A percentile compares a stretch with the other conserved stretches of the same genome.
These are phyloP conservation scores for Scleromitrula shiraiana DNA, from an alignment of 2,329 filamentous ascomycete genomes.

Conservation along the genomic window DNA sequence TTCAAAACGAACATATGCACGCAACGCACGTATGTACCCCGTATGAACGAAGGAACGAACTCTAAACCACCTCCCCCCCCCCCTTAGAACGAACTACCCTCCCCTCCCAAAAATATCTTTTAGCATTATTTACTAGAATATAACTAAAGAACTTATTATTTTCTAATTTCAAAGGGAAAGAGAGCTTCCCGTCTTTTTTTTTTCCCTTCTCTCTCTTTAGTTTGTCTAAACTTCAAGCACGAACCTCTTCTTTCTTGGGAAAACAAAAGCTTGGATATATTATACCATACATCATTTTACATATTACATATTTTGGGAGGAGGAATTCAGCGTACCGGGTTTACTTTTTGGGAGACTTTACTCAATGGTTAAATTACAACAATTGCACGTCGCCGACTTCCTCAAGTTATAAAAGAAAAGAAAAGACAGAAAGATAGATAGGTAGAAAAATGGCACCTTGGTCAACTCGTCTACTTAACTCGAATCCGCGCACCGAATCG, in stretches of 20 bases:
- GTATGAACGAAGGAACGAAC: no score
- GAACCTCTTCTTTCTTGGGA: background rate
- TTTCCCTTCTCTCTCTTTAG: background rate
- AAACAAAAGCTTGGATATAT: constrained; percentile 2
- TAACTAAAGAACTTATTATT: constrained; percentile 3
- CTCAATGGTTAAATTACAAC: constrained; percentile 5
- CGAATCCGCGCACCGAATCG: constrained; percentile 22
- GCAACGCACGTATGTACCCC: no score
- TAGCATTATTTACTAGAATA: background rate
- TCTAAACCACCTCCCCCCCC: no score
- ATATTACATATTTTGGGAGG: no score
- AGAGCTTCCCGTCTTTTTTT: background rate
- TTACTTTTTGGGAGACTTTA: constrained; percentile 6
- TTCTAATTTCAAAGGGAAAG: background rate
- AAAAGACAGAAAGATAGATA: no score
- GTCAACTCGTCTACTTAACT: constrained; percentile 25
- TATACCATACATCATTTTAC: no score
- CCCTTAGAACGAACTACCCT: no score
- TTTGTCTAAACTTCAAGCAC: constrained; percentile 4
- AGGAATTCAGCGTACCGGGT: background rate
- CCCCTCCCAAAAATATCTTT: no score
- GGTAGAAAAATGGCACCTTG: constrained; percentile 31
- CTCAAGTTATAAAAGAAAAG: constrained; percentile 12
- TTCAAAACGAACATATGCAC: no score
- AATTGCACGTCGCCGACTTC: constrained; percentile 5